A percentile compares a stretch with the other conserved stretches of the same genome.
phyloP scores from a whole-genome alignment of 768 basidiomycete genomes.

The Tephrocybe sp. region DNA sequence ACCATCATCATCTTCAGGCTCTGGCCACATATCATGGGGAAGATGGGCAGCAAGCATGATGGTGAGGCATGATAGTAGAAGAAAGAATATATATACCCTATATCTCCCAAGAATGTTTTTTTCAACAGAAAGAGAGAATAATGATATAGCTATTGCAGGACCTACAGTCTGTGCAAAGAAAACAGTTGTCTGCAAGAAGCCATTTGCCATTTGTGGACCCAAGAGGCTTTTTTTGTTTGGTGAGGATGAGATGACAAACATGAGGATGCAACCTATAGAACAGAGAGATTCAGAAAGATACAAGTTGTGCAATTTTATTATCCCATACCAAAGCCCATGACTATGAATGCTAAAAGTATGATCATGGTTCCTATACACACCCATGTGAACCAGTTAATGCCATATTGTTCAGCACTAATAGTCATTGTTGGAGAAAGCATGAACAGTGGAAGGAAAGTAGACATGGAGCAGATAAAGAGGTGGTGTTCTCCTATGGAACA shows the following conservation, averaged over 20 bases:
- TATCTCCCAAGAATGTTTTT: constrained; percentile 46
- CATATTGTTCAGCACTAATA: constrained; percentile 26
- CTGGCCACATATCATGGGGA: constrained; percentile 22
- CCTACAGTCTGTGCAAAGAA: constrained; percentile 49
- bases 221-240: constrained; percentile 46
- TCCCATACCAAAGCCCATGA: constrained; percentile 37
- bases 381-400: constrained; percentile 35
- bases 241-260: constrained; percentile 49
- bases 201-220: constrained; percentile 49
- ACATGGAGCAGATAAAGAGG: constrained; percentile 36
- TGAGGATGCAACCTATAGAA: constrained; percentile 42
- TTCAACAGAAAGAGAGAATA: constrained; percentile 52
- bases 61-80: constrained; percentile 30
- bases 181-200: constrained; percentile 43
- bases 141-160: constrained; percentile 45
- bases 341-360: constrained; percentile 31
- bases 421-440: constrained; percentile 43
- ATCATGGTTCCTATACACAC: constrained; percentile 29
- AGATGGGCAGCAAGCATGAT: constrained; percentile 30
- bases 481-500: constrained; percentile 36
- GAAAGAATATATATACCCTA: constrained; percentile 40
- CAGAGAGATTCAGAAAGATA: neutral
- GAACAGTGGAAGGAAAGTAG: constrained; percentile 33
- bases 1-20: neutral
- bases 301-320: constrained; percentile 14